These are phyloP conservation scores for Morella rubra DNA, from an alignment of 306 rosid genomes.

Conservation along the genomic window DNA sequence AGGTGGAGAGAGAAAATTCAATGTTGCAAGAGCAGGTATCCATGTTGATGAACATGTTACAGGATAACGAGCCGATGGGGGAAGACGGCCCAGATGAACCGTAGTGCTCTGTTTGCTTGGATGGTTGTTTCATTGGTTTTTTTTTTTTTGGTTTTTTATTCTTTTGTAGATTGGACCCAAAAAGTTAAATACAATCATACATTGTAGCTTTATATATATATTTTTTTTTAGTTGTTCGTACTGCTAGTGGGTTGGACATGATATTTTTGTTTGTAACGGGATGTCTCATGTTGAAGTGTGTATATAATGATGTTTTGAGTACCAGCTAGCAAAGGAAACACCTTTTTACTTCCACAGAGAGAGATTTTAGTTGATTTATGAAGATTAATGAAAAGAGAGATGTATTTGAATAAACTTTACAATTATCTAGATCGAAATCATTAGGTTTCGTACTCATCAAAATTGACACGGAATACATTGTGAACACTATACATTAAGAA, in stretches of 20 bases:
- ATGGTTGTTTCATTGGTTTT: background rate
- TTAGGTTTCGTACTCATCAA: too few relatives aligned
- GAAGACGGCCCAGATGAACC: constrained; percentile 58
- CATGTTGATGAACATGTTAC: constrained; percentile 92
- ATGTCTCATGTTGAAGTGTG: too few relatives aligned
- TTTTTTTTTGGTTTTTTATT: constrained; percentile 37
- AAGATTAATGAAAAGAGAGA: too few relatives aligned
- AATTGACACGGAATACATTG: too few relatives aligned
- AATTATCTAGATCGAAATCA: too few relatives aligned
- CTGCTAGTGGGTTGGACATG: constrained; percentile 23
- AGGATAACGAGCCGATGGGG: constrained; percentile 53
- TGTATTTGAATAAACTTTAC: too few relatives aligned
- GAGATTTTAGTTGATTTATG: too few relatives aligned
- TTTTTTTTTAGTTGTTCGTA: constrained; percentile 25
- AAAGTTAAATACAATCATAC: constrained; percentile 19
- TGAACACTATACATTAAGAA: too few relatives aligned
- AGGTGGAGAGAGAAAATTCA: constrained; percentile 69
- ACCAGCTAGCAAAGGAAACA: too few relatives aligned
- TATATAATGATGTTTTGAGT: too few relatives aligned
- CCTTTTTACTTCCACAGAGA: too few relatives aligned
- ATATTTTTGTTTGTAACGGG: background rate
- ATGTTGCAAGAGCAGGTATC: constrained; percentile 78
- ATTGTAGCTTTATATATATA: background rate
- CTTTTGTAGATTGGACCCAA: constrained; percentile 37
- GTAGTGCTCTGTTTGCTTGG: constrained; percentile 4